Base-by-base conservation (phyloP, 352 stramenopile genomes). In the Pythium guiyangense region DNA sequence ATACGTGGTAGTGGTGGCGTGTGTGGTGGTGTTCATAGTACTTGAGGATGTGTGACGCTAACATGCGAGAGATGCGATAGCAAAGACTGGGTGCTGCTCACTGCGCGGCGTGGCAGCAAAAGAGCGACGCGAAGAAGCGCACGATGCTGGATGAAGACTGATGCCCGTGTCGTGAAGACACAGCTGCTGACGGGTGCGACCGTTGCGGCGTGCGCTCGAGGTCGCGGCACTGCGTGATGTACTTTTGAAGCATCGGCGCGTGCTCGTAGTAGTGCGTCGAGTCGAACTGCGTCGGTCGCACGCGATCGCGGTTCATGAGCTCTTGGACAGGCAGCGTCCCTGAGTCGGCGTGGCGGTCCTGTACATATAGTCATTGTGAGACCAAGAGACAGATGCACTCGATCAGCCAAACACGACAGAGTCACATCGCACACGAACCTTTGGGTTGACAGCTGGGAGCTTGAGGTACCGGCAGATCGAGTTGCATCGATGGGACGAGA, bases 221-320 rank as follows among this genome's bases (percentile, higher is more conserved):
- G 22, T 88, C 81, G 3, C 81, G 78, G 48, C 78, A 92, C 14
- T 88, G 77, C 9, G 67, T 74, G 42, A 94, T 76, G 57, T 94
- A 94, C 54, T 94, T 94, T 61, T 94, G 81, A 51, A 94, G 62
- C 81, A 94, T 90, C 1, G 84, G 84, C 14, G 84, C 79, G 45
- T 88, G 82, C 57, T 94, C 84, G 62, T 94, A 94, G 56, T 94
- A 94, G 52, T 94, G 84, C 44, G 76, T 84, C n/a, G 79, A 91
- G 48, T 94, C 84, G 53, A 92, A 92, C 50, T 80, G 80, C 26
- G 74, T 83, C 26, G 77, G 71, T 6, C 82, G 74, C 47, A 94
- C 74, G 26, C 77, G 66, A 37, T 92, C 82, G 17, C 67, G 65
- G 52, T 88, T 90, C 84, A 94, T 94, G 27, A 94, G 65, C 44